Percentiles rank a stretch among this genome's conserved stretches.
These are phyloP conservation scores for Neopestalotiopsis sp. DNA, from an alignment of 2,329 filamentous ascomycete genomes.

Conservation along the genomic window DNA sequence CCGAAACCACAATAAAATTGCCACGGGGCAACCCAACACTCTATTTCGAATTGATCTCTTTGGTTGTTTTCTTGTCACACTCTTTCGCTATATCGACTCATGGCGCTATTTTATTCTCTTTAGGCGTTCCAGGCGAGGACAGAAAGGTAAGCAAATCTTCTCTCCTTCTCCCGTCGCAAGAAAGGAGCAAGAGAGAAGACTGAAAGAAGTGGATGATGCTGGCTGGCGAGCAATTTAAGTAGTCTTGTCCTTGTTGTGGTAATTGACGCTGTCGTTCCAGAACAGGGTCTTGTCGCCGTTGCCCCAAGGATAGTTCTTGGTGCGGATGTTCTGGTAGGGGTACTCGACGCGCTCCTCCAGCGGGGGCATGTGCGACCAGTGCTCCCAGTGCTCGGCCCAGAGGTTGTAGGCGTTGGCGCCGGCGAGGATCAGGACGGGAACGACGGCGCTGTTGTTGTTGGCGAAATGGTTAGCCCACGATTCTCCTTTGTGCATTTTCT, in stretches of 20 bases:
- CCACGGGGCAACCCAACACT: slow-evolving; percentile 13
- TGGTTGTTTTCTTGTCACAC: background rate
- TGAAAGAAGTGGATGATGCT: background rate
- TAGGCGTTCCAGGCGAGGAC: background rate
- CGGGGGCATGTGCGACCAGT: slow-evolving; percentile 84
- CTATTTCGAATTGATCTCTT: slow-evolving; percentile 17
- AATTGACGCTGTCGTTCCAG: slow-evolving; percentile 97
- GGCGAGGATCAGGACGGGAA: slow-evolving; percentile 75
- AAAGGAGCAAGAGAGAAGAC: too few species aligned
- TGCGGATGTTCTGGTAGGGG: slow-evolving; percentile 96
- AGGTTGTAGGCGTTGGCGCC: slow-evolving; percentile 85
- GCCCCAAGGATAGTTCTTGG: slow-evolving; percentile 95
- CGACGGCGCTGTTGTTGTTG: slow-evolving; percentile 65
- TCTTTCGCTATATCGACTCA: background rate
- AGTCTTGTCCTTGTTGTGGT: slow-evolving; percentile 90
- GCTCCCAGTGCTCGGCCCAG: slow-evolving; percentile 97
- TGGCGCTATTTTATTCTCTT: background rate
- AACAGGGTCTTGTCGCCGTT: slow-evolving; percentile 89
- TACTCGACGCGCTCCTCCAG: slow-evolving; percentile 93
- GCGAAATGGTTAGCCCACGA: slow-evolving; percentile 19
- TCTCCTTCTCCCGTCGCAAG: too few species aligned
- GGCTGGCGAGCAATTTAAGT: slow-evolving; percentile 40
- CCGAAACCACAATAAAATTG: background rate
- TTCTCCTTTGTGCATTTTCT: background rate
- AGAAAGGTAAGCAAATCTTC: background rate